Conservation (phyloP, 345 rosid genomes). For the Iberis pinnata region DNA sequence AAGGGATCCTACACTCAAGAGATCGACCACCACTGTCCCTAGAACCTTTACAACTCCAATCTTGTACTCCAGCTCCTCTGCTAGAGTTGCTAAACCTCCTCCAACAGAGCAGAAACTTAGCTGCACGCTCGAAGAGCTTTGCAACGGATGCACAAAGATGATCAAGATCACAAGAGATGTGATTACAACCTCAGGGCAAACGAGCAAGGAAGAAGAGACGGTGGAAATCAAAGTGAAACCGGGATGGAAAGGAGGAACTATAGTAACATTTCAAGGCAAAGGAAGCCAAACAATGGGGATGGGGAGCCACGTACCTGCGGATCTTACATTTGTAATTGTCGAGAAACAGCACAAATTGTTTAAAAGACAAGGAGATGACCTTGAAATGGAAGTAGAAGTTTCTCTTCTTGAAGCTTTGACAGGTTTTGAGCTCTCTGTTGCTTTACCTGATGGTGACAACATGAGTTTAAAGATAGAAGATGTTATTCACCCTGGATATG, state of each 20-base stretch:
- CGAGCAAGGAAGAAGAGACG: slow-evolving; percentile 49
- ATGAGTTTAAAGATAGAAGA: slow-evolving; percentile 38
- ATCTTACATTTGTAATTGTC: slow-evolving; percentile 48
- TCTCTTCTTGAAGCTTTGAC: slow-evolving; percentile 61
- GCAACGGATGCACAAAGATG: slow-evolving; percentile 68
- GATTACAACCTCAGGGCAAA: slow-evolving; percentile 42
- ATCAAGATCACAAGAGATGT: slow-evolving; percentile 72
- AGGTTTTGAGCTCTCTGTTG: slow-evolving; percentile 45
- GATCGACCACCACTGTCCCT: slow-evolving; percentile 34
- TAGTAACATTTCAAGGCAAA: slow-evolving; percentile 74
- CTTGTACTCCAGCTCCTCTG: slow-evolving; percentile 65
- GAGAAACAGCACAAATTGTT: slow-evolving; percentile 57
- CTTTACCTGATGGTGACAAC: slow-evolving; percentile 48
- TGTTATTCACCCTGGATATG: slow-evolving; percentile 49
- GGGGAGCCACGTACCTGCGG: slow-evolving; percentile 55
- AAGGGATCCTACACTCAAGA: slow-evolving; percentile 24
- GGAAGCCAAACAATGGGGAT: slow-evolving; percentile 62
- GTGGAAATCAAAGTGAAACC: slow-evolving; percentile 67
- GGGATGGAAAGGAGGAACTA: slow-evolving; percentile 82
- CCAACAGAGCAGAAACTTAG: slow-evolving; percentile 50
- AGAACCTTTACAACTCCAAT: slow-evolving; percentile 40
- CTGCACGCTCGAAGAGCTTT: slow-evolving; percentile 86
- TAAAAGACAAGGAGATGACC: slow-evolving; percentile 56
- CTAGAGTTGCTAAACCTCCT: slow-evolving; percentile 46
- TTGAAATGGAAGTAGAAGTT: slow-evolving; percentile 48